Evolutionary conservation across 2,329 filamentous ascomycete genomes (phyloP), one percentile per base, ranked within the genome.

Genomic region (Didymella sp.): DNA sequence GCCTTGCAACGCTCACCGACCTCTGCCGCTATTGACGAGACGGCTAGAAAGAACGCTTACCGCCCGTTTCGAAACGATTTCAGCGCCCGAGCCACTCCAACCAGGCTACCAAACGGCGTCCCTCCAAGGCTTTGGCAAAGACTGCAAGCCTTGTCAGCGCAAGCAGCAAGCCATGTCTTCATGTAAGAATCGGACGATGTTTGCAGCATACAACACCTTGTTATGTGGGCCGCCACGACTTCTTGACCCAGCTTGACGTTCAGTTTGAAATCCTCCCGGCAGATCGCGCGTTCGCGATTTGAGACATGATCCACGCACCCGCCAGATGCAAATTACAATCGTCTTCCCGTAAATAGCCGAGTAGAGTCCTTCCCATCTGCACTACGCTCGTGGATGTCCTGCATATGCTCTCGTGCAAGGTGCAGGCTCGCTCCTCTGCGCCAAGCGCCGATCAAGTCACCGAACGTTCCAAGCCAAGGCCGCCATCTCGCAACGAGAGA

Each of bases 401-500:
- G 48, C 38, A 41, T 11, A 5, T n/a, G 17, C 22, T 28, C 24
- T 38, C 11, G 37, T 22, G 24, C 41, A 55, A 25, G 31, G 33
- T 41, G 44, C 25, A 33, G 8, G 25, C 46, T 50, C 50, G 33
- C 21, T 28, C 6, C 21, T 22, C 6, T 17, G 8, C n/a, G 53
- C 53, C 41, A 51, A 56, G 53, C 47, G 31, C 46, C 21, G 19
- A 49, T 13, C 30, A 51, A 44, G 30, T 24, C 17, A 44, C 41
- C 40, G 47, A 43, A 41, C 6, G 17, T 21, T 12, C 21, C 13
- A 41, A 17, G 52, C 52, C 41, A 51, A 51, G 52, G 17, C 46
- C 24, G 13, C 24, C 28, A 48, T 24, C 27, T 27, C 37, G 27
- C 27, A 15, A 48, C 28, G 37, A 12, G 17, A 27, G 50, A 41